These are phyloP conservation scores for Boletus rex-veris DNA, from an alignment of 768 basidiomycete genomes.

Conservation along the genomic window DNA sequence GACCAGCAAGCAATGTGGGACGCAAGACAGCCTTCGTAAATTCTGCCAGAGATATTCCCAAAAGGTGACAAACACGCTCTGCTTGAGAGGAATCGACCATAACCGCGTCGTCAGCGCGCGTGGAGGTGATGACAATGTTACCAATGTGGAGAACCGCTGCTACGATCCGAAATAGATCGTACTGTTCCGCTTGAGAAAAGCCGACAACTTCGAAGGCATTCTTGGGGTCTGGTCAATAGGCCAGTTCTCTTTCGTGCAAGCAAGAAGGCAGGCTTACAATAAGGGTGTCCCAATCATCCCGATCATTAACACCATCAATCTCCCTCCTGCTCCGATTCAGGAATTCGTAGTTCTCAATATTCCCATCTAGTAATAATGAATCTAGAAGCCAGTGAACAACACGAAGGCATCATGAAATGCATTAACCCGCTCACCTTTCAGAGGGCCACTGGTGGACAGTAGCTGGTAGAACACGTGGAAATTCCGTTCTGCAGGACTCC, in stretches of 20 bases:
- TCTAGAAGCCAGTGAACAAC: slow-evolving; percentile 41
- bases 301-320: slow-evolving; percentile 94
- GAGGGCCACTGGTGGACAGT: slow-evolving; percentile 64
- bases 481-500: slow-evolving; percentile 84
- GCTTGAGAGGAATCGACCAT: slow-evolving; percentile 84
- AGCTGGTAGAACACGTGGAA: slow-evolving; percentile 99
- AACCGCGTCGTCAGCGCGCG: slow-evolving; percentile 73
- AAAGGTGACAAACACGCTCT: slow-evolving; percentile 83
- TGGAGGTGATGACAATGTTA: slow-evolving; percentile 80
- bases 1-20: slow-evolving; percentile 88
- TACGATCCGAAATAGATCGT: slow-evolving; percentile 90
- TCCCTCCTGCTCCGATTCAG: slow-evolving; percentile 85
- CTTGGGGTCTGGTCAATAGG: slow-evolving; percentile 36
- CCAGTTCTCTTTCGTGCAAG: not conserved
- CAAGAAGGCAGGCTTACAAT: slow-evolving; percentile 43
- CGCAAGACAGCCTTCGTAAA: slow-evolving; percentile 86
- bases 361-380: slow-evolving; percentile 67
- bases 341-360: slow-evolving; percentile 82
- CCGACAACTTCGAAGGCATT: slow-evolving; percentile 87
- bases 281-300: slow-evolving; percentile 79
- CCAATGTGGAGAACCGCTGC: slow-evolving; percentile 95
- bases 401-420: not conserved
- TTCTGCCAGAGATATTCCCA: slow-evolving; percentile 83
- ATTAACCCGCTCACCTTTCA: slow-evolving; percentile 55
- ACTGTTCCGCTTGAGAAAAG: slow-evolving; percentile 78